Evolutionary conservation across 306 rosid genomes (phyloP), one percentile per base, ranked within the genome.

Genomic region (Carpinus fangiana): DNA sequence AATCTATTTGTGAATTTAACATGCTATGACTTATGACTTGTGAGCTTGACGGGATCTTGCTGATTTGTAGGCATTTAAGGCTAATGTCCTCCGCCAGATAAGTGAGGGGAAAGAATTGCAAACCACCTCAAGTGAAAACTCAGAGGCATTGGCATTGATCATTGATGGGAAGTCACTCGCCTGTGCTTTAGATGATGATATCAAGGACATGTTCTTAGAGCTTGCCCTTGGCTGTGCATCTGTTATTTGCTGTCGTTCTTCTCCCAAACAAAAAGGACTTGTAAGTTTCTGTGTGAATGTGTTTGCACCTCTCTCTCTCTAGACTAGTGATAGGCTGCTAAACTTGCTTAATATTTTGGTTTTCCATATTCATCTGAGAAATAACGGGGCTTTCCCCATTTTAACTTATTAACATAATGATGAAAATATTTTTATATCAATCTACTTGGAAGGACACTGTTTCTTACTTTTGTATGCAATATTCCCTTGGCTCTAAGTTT

Each of bases 181-280:
- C 57, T 83, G 90, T 83, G 99, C 98, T 52, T 76, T 96, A 38
- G 92, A 89, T 86, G 89, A 90, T 55, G 99, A 96, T 82, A 89
- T 88, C 52, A 90, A 93, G 85, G 89, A 96, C 81, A 60, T 80
- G 62, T 93, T 96, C 88, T 86, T 93, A 73, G 96, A 93, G 80
- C 92, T 96, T 75, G 98, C 98, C 12, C 76, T 93, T 73, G 96
- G 99, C 56, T 96, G 98, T 59, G 97, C 99, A 73, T 96, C 99
- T 41, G 98, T 96, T 53, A 93, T 96, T 82, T 96, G 99, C 86
- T 96, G 99, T 51, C 95, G 99, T 73, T 93, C 99, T 51, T 96
- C 99, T 79, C 99, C 99, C 69, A 96, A 93, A 83, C 99, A 96
- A 86, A 96, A 96, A 84, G 98, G 98, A 76, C 94, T 93, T 74